Evolutionary conservation across 805 yeast species (phyloP).

Genomic region (Cyberlindnera misumaiensis): DNA sequence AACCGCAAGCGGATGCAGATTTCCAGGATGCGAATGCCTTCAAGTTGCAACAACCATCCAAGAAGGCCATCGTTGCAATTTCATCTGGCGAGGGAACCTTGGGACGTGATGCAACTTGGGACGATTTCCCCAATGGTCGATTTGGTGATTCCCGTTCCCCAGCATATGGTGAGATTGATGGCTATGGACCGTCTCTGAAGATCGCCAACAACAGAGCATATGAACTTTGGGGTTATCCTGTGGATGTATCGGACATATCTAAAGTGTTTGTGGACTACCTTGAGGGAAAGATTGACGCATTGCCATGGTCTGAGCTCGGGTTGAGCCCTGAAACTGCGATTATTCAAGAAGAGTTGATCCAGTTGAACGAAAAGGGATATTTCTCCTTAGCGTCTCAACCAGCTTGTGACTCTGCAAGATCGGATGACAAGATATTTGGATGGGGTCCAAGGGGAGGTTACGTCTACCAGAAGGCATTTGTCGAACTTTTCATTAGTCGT

Average conservation of each 20-base stretch:
- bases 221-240: constrained; percentile 78
- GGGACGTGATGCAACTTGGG: constrained; percentile 94
- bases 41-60: constrained; percentile 30
- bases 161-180: constrained; percentile 97
- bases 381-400: constrained; percentile 96
- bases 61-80: constrained; percentile 62
- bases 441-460: constrained; percentile 95
- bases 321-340: constrained; percentile 84
- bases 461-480: constrained; percentile 89
- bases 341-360: constrained; percentile 85
- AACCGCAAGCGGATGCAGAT: constrained; percentile 19
- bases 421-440: constrained; percentile 85
- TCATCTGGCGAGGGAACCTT: constrained; percentile 78
- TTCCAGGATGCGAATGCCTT: constrained; percentile 18
- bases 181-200: constrained; percentile 89
- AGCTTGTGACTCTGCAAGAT: constrained; percentile 71
- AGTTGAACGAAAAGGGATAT: constrained; percentile 64
- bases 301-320: constrained; percentile 91
- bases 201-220: constrained; percentile 60
- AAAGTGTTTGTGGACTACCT: constrained; percentile 65
- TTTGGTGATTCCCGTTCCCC: constrained; percentile 94
- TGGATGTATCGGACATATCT: constrained; percentile 49
- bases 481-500: constrained; percentile 79
- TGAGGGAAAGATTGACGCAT: constrained; percentile 62
- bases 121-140: constrained; percentile 93